Evolutionary conservation across 352 stramenopile genomes (phyloP), one percentile per base, ranked within the genome.

Genomic region (Pythium biforme): DNA sequence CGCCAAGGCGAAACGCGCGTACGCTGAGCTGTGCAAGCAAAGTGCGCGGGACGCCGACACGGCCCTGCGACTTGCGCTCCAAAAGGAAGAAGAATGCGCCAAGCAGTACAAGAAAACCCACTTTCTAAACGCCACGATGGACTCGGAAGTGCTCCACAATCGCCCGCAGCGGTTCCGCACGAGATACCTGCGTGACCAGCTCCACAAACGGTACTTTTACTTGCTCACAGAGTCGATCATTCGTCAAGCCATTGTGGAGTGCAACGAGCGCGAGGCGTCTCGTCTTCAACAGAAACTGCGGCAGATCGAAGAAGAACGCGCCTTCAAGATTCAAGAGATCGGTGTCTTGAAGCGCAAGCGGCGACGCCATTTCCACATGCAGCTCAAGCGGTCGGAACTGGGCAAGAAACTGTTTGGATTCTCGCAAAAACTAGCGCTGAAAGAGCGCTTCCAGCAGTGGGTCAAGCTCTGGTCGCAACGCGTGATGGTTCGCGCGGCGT

Each of bases 131-230:
- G 62, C 69, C 0, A 87, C 70, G 0, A 91, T 91, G 63, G 84
- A 92, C 45, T 93, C 82, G 0, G 71, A 75, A 29, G 81, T 93
- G 0, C 65, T 93, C 1, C 84, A 93, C 41, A 77, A 72, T 11
- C 75, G 84, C 0, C 68, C 82, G 0, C 84, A 93, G 66, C 73
- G 76, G 0, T 93, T 93, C 58, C 66, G 69, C 12, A 93, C 82
- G 0, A 12, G 49, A 4, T 93, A 91, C 45, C 48, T 92, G 14
- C 66, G 77, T 2, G 77, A 84, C 31, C 74, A 81, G 25, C 60
- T 93, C 0, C 77, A 88, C 50, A 46, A 26, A 1, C 56, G 70
- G 12, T 89, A 91, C 37, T 89, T 91, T n/a, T 59, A 68, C 0
- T 29, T 91, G 17, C 52, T 91, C 10, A 86, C 77, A 0, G 79